Evolutionary conservation across 805 yeast species (phyloP), one percentile per base, ranked within the genome.

Genomic region (Scheffersomyces ergatensis): DNA sequence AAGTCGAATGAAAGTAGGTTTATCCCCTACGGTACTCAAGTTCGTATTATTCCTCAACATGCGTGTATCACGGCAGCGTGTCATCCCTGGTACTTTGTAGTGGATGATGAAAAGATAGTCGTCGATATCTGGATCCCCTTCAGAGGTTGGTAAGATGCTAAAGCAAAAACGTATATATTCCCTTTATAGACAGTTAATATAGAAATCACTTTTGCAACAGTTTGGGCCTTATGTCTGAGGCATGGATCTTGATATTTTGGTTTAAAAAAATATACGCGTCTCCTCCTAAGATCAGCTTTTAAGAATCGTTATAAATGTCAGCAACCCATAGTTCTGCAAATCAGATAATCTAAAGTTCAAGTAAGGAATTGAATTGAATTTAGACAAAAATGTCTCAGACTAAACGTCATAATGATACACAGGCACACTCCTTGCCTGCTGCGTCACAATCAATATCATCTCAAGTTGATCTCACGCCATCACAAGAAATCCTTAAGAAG

Each of bases 31-130:
- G 89, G 89, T 1, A 68, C 79, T 1, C 71, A 74, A 43, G 70
- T 84, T 8, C 62, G 63, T 23, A 67, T 85, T 24, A 47, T 78
- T 20, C 89, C 89, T 3, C 88, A 85, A 56, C 93, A 85, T 55
- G 65, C 80, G 8, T 85, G 93, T 58, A 85, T 85, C 42, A 76
- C 86, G 2, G 85, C 85, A 34, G 78, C 80, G 5, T 66, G 79
- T n/a, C 81, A 69, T 53, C 78, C 76, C 2, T 78, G 75, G 70
- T 82, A 70, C 57, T 83, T 63, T 55, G 65, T 82, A 1, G 63
- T 76, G 8, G 80, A 81, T 39, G 74, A 68, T 5, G 45, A 41
- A 13, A 77, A 71, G 14, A 58, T 46, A 9, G 81, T 82, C 3
- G 70, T 59, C 1, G 89, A 84, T 54, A 64, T 83, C 14, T 82